phyloP scores from a whole-genome alignment of 179 eudicot species.

The Vitellaria paradoxa region DNA sequence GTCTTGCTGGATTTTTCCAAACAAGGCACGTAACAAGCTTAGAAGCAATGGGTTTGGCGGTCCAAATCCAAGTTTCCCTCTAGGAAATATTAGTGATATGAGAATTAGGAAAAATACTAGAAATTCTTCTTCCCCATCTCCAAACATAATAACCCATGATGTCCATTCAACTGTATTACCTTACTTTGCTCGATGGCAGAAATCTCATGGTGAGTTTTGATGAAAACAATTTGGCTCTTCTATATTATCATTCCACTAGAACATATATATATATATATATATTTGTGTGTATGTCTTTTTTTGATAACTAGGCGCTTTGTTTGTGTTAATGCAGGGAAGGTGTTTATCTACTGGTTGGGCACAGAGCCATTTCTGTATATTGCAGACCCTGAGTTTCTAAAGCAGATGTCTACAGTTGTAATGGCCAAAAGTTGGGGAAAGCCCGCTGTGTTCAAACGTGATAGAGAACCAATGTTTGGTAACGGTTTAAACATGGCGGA shows the following conservation, averaged over 20 bases:
- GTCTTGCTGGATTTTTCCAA: constrained; percentile 53
- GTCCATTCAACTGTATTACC: constrained; percentile 79
- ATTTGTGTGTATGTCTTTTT: too few species aligned
- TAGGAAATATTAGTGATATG: constrained; percentile 70
- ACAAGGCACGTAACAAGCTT: constrained; percentile 35
- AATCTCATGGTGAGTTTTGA: constrained; percentile 48
- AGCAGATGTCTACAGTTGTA: constrained; percentile 58
- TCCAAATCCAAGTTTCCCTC: constrained; percentile 69
- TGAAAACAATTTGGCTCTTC: too few species aligned
- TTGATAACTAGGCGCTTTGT: too few species aligned
- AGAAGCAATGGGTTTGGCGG: constrained; percentile 62
- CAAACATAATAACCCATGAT: constrained; percentile 39
- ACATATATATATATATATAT: too few species aligned
- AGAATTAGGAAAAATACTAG: constrained; percentile 17
- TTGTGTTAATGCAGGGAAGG: constrained; percentile 60
- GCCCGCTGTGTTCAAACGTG: constrained; percentile 67
- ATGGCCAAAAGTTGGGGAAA: constrained; percentile 86
- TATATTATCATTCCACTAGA: too few species aligned
- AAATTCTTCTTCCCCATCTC: constrained; percentile 7
- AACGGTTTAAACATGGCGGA: constrained; percentile 83
- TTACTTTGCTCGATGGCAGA: constrained; percentile 78
- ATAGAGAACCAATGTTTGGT: constrained; percentile 85
- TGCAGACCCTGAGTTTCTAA: constrained; percentile 74
- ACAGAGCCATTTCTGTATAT: constrained; percentile 87
- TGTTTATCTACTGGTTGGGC: constrained; percentile 89